These are phyloP conservation scores for Gigaspora rosea DNA, from an alignment of 192 early-diverging fungal genomes.

Conservation along the genomic window DNA sequence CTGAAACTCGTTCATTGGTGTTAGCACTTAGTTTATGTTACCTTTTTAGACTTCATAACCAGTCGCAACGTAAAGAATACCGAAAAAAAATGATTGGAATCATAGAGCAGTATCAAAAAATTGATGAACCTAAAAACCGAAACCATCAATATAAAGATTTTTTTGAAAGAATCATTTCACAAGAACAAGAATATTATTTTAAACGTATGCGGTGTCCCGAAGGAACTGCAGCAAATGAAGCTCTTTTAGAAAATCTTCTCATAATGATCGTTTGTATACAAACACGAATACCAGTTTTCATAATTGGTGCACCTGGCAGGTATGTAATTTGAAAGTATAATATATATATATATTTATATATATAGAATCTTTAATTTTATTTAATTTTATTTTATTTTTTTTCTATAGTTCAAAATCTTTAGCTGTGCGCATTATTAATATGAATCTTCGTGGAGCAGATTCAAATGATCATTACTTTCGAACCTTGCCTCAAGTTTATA, in stretches of 20 bases:
- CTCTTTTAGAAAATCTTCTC: slow-evolving; percentile 30
- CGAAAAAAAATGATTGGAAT: slow-evolving; percentile 6
- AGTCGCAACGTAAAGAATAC: background rate
- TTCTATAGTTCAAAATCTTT: slow-evolving; percentile 27
- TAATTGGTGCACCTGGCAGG: slow-evolving; percentile 31
- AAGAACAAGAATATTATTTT: slow-evolving; percentile 26
- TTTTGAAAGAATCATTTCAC: background rate
- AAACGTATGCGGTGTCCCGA: background rate
- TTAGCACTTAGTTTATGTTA: background rate
- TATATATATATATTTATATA: background rate
- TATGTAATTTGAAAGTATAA: background rate
- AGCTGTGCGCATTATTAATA: slow-evolving; percentile 18
- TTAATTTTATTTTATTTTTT: background rate
- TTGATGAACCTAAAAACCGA: background rate
- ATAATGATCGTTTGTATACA: slow-evolving; percentile 31
- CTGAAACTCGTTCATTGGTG: background rate
- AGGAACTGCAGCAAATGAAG: slow-evolving; percentile 19
- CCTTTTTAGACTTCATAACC: slow-evolving; percentile 3
- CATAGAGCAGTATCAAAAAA: background rate
- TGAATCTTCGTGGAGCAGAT: slow-evolving; percentile 29
- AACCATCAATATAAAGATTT: background rate
- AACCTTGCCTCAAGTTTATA: slow-evolving; percentile 24
- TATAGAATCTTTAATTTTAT: background rate
- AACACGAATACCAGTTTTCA: slow-evolving; percentile 29
- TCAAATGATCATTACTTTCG: slow-evolving; percentile 25